phyloP scores from a whole-genome alignment of 2,329 filamentous ascomycete genomes.

The Phialophora macrospora region DNA sequence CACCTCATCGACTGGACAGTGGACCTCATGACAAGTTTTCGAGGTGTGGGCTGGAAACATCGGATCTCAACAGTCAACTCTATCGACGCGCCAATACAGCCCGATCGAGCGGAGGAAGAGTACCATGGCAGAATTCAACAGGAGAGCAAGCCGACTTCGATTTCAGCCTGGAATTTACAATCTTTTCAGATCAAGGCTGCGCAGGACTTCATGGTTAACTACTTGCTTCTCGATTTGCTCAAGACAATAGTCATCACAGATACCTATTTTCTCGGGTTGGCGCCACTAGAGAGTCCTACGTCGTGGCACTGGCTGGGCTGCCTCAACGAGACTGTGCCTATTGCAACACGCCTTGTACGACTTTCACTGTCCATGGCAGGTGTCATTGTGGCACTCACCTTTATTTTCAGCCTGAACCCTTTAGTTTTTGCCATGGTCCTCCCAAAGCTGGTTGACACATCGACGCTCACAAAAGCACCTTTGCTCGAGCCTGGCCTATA shows the following conservation, averaged over 20 bases:
- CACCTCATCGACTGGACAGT: slow-evolving; percentile 64
- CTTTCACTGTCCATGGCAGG: slow-evolving; percentile 60
- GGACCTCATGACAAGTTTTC: slow-evolving; percentile 63
- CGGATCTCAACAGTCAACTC: slow-evolving; percentile 53
- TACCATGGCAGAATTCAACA: slow-evolving; percentile 16
- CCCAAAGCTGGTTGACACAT: slow-evolving; percentile 52
- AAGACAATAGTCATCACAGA: slow-evolving; percentile 74
- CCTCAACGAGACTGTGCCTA: slow-evolving; percentile 24
- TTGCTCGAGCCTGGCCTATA: slow-evolving; percentile 67
- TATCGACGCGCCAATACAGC: slow-evolving; percentile 43
- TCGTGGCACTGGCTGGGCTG: slow-evolving; percentile 37
- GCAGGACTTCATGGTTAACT: slow-evolving; percentile 57
- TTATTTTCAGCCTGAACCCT: slow-evolving; percentile 65
- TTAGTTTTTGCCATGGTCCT: slow-evolving; percentile 62
- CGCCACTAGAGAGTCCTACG: slow-evolving; percentile 54
- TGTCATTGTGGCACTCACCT: slow-evolving; percentile 65
- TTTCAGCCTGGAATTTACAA: slow-evolving; percentile 19
- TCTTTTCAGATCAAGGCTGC: slow-evolving; percentile 26
- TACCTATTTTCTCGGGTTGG: slow-evolving; percentile 71
- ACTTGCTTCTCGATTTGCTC: slow-evolving; percentile 71
- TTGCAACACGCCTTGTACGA: slow-evolving; percentile 59
- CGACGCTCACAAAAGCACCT: slow-evolving; percentile 61
- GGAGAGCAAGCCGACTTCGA: slow-evolving; percentile 30
- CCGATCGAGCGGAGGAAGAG: slow-evolving; percentile 40
- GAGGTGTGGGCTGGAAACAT: slow-evolving; percentile 66